Evolutionary conservation across 306 rosid genomes (phyloP).

Genomic region (Acacia acuminata): DNA sequence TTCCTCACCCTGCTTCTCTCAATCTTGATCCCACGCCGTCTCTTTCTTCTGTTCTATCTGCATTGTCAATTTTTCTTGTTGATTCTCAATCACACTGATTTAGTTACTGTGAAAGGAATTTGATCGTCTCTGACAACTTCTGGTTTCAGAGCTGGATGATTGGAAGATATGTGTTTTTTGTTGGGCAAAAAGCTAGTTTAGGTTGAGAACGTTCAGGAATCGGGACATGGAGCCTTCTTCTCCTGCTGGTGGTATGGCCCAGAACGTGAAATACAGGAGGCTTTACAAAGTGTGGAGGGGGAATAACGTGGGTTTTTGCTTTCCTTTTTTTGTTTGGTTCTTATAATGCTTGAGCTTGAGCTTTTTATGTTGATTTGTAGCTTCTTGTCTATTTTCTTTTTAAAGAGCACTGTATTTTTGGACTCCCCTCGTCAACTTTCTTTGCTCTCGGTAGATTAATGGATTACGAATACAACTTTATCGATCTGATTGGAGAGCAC

Average conservation of each 20-base stretch:
- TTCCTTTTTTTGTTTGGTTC: slow-evolving; percentile 2
- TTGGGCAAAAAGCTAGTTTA: slow-evolving; percentile 29
- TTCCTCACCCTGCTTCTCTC: slow-evolving; percentile 41
- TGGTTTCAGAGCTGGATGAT: slow-evolving; percentile 19
- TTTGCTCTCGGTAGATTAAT: neutral
- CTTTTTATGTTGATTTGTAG: slow-evolving; percentile 13
- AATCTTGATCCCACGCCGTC: slow-evolving; percentile 24
- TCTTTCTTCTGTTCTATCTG: slow-evolving; percentile 24
- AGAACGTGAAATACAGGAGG: slow-evolving; percentile 48
- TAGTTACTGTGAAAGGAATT: slow-evolving; percentile 29
- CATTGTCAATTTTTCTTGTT: slow-evolving; percentile 22
- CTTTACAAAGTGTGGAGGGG: slow-evolving; percentile 95
- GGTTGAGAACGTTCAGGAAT: slow-evolving; percentile 46
- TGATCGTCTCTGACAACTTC: slow-evolving; percentile 30
- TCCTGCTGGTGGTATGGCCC: slow-evolving; percentile 38
- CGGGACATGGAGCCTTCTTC: slow-evolving; percentile 42
- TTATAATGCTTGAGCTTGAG: slow-evolving; percentile 12
- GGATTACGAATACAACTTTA: neutral
- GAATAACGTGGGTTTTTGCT: slow-evolving; percentile 64
- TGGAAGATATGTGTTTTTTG: slow-evolving; percentile 40
- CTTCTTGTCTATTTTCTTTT: neutral
- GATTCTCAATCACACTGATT: slow-evolving; percentile 1
- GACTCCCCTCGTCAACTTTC: neutral
- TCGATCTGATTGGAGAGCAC: neutral
- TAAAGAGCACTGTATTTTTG: slow-evolving; percentile 9